These are phyloP conservation scores for Claviceps arundinis DNA, from an alignment of 2,329 filamentous ascomycete genomes.

Conservation along the genomic window DNA sequence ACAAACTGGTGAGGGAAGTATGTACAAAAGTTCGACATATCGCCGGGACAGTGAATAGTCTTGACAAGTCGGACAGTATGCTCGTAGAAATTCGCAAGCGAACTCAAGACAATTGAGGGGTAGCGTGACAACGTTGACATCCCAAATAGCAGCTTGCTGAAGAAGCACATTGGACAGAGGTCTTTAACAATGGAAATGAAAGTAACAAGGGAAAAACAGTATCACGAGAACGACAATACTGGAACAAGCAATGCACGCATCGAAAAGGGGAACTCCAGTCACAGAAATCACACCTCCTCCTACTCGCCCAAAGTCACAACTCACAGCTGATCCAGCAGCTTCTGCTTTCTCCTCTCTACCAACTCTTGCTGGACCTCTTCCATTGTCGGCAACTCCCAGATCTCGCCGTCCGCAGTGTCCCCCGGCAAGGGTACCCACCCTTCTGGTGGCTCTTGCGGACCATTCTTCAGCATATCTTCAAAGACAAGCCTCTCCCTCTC, in stretches of 20 bases:
- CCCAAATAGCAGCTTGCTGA: background rate
- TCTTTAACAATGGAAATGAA: background rate
- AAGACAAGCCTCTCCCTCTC: conserved; percentile 72
- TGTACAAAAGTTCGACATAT: too few relatives aligned
- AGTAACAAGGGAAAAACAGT: background rate
- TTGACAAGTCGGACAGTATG: background rate
- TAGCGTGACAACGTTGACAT: background rate
- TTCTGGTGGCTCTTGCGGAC: conserved; percentile 42
- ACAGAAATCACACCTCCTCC: background rate
- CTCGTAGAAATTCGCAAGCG: too few relatives aligned
- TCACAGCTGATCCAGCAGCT: conserved; percentile 67
- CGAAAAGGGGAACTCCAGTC: background rate
- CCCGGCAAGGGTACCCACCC: conserved; percentile 82
- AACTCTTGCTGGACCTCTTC: conserved; percentile 94
- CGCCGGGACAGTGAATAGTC: too few relatives aligned
- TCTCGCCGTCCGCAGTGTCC: conserved; percentile 67
- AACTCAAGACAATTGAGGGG: background rate
- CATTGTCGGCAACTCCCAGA: conserved; percentile 71
- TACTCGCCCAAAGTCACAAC: background rate
- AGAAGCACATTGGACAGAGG: background rate
- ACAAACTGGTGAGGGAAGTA: too few relatives aligned
- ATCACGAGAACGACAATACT: background rate
- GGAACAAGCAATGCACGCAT: background rate
- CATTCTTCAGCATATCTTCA: conserved; percentile 50
- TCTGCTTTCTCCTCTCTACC: conserved; percentile 70